Percentiles rank a stretch among this genome's conserved stretches.
These are phyloP conservation scores for Mycena venus DNA, from an alignment of 768 basidiomycete genomes.

Conservation along the genomic window DNA sequence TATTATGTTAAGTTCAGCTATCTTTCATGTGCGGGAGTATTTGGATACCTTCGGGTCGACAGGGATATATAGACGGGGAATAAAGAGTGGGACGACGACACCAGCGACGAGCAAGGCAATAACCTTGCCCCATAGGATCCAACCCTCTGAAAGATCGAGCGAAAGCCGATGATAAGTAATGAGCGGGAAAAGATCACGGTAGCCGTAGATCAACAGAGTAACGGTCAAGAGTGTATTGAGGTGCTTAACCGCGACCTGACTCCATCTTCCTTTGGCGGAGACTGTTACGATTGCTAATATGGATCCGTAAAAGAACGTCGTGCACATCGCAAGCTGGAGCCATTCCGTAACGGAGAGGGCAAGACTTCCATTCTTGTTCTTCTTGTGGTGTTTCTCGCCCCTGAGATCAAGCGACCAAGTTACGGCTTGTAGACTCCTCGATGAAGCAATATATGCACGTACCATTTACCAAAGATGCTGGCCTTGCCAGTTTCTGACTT, in stretches of 20 bases:
- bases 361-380: constrained; percentile 25
- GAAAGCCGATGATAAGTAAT: constrained; percentile 64
- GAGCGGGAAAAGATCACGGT: constrained; percentile 70
- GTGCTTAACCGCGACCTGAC: constrained; percentile 56
- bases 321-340: constrained; percentile 46
- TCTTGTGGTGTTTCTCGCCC: constrained; percentile 44
- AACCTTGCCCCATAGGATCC: constrained; percentile 67
- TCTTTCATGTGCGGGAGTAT: too few relatives aligned
- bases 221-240: constrained; percentile 61
- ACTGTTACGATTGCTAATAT: constrained; percentile 58
- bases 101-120: constrained; percentile 58
- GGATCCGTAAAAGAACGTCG: too few relatives aligned
- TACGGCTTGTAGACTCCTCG: too few relatives aligned
- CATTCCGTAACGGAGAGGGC: constrained; percentile 41
- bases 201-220: constrained; percentile 62
- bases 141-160: constrained; percentile 62
- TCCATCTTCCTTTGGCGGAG: constrained; percentile 51
- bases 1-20: constrained; percentile 19
- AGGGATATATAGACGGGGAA: constrained; percentile 71
- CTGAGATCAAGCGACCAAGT: too few relatives aligned
- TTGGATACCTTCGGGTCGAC: constrained; percentile 59
- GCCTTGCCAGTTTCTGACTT: constrained; percentile 14
- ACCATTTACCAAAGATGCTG: constrained; percentile 37
- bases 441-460: too few relatives aligned
- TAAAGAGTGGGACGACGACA: constrained; percentile 64